Base-by-base conservation (phyloP, 2,329 filamentous ascomycete species). In the Stemphylium beticola region DNA sequence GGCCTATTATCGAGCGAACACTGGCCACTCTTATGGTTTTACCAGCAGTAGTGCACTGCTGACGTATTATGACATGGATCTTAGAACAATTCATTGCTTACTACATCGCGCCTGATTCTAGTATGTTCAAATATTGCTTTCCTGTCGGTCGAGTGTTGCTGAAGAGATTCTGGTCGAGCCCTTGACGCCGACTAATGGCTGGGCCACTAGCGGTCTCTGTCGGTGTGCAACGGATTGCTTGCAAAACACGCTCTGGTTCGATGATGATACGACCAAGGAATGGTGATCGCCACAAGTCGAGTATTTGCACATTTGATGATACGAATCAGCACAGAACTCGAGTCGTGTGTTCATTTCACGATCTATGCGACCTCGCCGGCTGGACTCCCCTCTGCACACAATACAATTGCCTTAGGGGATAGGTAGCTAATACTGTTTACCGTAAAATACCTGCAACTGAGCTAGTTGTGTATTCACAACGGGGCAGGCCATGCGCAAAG, bases 311-410 rank as follows among this genome's bases (percentile, higher is more conserved):
- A 11, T 22, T 14, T 36, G 24, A 31, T 45, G n/a, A 45, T 9
- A 24, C 14, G 24, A 22, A 14, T 18, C 42, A 36, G 20, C 17
- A 6, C 4, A 1, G 42, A 14, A 36, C 9, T 9, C 11, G 18
- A n/a, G 2, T 36, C 42, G 10, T 52, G 53, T 29, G 33, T 43
- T 12, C n/a, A 37, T 14, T 33, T 43, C 24, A 52, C 53, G 1
- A 48, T 56, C 7, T 56, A 43, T 44, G 43, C 43, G 18, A 43
- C 31, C 24, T 39, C 18, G 14, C 43, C 43, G 17, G 42, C 46
- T 20, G 33, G 33, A 14, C 38, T 36, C 7, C 48, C 38, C 18
- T 56, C 53, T 17, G 53, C 43, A 9, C 11, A 29, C 18, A 48
- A 52, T 48, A 48, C 26, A 20, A 7, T 14, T 56, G 53, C 15